These are phyloP conservation scores for Verticillium longisporum DNA, from an alignment of 2,329 filamentous ascomycete species.

Conservation along the genomic window DNA sequence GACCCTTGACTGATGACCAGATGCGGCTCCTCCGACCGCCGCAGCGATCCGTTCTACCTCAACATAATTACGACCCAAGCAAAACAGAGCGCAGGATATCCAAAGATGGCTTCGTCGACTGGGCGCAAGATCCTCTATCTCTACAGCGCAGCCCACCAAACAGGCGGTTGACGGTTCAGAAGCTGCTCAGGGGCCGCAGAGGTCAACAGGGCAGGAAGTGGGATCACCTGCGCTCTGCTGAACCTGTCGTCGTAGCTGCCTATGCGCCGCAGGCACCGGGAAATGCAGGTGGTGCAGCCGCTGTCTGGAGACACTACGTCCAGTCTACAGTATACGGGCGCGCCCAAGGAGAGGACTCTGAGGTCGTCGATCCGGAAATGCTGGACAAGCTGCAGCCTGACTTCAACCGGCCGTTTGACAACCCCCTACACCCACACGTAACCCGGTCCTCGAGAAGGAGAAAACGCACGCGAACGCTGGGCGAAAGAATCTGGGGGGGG, in stretches of 20 bases:
- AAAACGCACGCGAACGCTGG: constrained; percentile 24
- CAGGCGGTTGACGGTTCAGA: constrained; percentile 30
- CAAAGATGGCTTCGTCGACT: constrained; percentile 39
- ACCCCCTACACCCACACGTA: constrained; percentile 2
- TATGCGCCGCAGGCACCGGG: constrained; percentile 31
- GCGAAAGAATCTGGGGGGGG: constrained; percentile 57
- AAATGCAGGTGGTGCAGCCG: constrained; percentile 17
- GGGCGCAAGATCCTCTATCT: constrained; percentile 26
- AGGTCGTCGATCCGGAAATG: constrained; percentile 38
- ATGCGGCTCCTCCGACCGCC: constrained; percentile 31
- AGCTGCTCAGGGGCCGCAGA: constrained; percentile 37
- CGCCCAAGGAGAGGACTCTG: constrained; percentile 36
- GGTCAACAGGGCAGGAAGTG: constrained; percentile 47
- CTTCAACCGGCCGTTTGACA: constrained; percentile 31
- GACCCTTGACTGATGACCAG: constrained; percentile 28
- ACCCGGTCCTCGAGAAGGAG: constrained; percentile 9
- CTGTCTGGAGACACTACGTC: constrained; percentile 47
- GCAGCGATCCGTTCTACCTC: constrained; percentile 26
- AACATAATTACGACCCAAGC: constrained; percentile 34
- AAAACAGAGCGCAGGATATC: constrained; percentile 35
- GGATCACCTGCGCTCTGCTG: constrained; percentile 52
- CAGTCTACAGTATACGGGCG: constrained; percentile 46
- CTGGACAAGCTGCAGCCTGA: constrained; percentile 39
- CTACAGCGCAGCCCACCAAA: constrained; percentile 24
- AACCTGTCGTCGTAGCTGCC: constrained; percentile 51